Base-by-base conservation (phyloP, 2,329 filamentous ascomycete species). In the Xenoacremonium recifei region DNA sequence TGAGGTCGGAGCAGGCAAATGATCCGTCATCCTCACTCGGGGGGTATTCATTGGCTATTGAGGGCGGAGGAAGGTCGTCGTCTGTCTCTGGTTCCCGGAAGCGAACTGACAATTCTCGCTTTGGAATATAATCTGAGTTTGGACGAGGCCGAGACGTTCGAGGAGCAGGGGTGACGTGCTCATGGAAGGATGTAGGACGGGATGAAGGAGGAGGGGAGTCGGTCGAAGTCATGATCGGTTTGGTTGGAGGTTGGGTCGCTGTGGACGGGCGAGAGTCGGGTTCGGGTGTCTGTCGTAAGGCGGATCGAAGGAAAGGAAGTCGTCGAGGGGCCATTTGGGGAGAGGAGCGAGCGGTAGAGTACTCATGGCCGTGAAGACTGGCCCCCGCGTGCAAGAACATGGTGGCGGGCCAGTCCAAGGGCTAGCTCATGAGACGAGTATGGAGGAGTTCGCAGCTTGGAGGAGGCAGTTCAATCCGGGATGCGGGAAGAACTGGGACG, bases 361-460 rank as follows among this genome's bases (percentile, higher is more conserved):
- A 81, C 57, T 81, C 77, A 57, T 81, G 78, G 59, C 77, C 78
- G 56, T 82, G 77, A 16, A 82, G 67, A 62, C 77, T 75, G 37
- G 78, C 78, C 34, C 76, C 78, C 15, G 76, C 70, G 54, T 82
- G 79, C 23, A 82, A 64, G 56, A 82, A 79, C 79, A 82, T 82
- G 49, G 47, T 63, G 47, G 30, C 48, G 45, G 44, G 45, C 37
- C 46, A 42, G 37, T 12, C 29, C 40, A 38, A 39, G 21, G n/a
- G 44, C 40, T 32, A 54, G 45, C 38, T 47, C 51, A 55, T 55
- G 40, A 27, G 48, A 44, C 39, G 23, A 53, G 45, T 32, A 21
- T 34, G 33, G 25, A 44, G 32, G 18, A 44, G 41, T n/a, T 39
- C 21, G 37, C 17, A 18, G 20, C 5, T 18, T 20, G 32, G 6